A percentile compares a stretch with the other conserved stretches of the same genome.
Conservation (phyloP, 1,139 yeast species). For the Suhomyces kunorum region DNA sequence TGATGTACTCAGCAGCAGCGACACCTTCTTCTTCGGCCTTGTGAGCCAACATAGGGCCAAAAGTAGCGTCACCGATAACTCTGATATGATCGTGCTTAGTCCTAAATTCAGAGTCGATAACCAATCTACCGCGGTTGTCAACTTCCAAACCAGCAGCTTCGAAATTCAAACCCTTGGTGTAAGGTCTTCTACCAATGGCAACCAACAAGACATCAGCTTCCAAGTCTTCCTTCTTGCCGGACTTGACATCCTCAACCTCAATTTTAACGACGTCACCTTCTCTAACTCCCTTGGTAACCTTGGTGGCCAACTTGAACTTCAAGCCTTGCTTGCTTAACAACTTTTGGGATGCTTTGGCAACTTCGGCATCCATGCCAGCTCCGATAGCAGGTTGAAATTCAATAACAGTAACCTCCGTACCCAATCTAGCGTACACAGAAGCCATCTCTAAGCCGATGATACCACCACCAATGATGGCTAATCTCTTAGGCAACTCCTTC, state of each 20-base stretch:
- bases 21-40: slow-evolving; percentile 99
- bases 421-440: slow-evolving; percentile 94
- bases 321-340: slow-evolving; percentile 92
- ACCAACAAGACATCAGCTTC: slow-evolving; percentile 94
- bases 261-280: slow-evolving; percentile 86
- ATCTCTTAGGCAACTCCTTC: slow-evolving; percentile 85
- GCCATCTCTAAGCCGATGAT: slow-evolving; percentile 99
- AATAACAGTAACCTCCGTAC: slow-evolving; percentile 90
- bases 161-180: slow-evolving; percentile 83
- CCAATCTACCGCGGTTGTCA: slow-evolving; percentile 89
- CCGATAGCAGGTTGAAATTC: slow-evolving; percentile 92
- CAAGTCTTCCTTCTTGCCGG: slow-evolving; percentile 74
- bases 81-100: slow-evolving; percentile 92
- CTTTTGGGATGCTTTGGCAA: slow-evolving; percentile 86
- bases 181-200: slow-evolving; percentile 99
- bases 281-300: slow-evolving; percentile 83
- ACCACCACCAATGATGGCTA: slow-evolving; percentile 98
- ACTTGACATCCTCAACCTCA: slow-evolving; percentile 86
- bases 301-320: slow-evolving; percentile 88
- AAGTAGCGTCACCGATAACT: slow-evolving; percentile 97
- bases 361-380: slow-evolving; percentile 96
- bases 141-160: slow-evolving; percentile 87
- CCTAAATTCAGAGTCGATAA: slow-evolving; percentile 91
- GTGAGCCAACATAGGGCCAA: slow-evolving; percentile 99
- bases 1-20: slow-evolving; percentile 95